Percentiles rank a stretch among this genome's conserved stretches.
Evolutionary conservation across 371 early-diverging fungal species (phyloP).

Genomic region (Fennellomyces sp.): DNA sequence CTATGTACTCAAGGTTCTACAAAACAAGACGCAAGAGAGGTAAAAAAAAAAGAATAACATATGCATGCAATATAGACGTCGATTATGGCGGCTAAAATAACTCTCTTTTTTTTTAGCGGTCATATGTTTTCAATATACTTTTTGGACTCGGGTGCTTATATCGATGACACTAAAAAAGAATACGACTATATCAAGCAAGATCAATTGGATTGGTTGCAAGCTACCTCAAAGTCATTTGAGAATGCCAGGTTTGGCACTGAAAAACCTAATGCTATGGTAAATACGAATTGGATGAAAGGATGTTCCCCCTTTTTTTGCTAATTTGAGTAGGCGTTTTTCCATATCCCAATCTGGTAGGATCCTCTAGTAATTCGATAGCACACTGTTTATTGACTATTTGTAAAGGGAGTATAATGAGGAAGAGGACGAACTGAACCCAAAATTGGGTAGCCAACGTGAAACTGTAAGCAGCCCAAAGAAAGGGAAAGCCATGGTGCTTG

Average conservation of each 20-base stretch:
- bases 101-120: slow-evolving; percentile 6
- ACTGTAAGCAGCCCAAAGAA: slow-evolving; percentile 34
- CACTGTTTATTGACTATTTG: not conserved
- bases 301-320: too few relatives aligned
- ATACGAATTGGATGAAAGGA: too few relatives aligned
- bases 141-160: slow-evolving; percentile 52
- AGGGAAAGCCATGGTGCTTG: slow-evolving; percentile 23
- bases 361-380: slow-evolving; percentile 25
- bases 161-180: slow-evolving; percentile 31
- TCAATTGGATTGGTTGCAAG: slow-evolving; percentile 54
- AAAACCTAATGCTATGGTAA: slow-evolving; percentile 46
- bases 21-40: slow-evolving; percentile 14
- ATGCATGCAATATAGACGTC: not conserved
- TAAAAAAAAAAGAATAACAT: not conserved
- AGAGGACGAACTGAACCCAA: slow-evolving; percentile 13
- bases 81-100: not conserved
- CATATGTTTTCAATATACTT: slow-evolving; percentile 53
- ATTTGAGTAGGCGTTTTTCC: slow-evolving; percentile 59
- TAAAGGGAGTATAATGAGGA: slow-evolving; percentile 27
- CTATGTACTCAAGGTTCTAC: slow-evolving; percentile 39
- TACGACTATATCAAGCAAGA: slow-evolving; percentile 49
- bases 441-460: slow-evolving; percentile 46
- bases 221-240: slow-evolving; percentile 18
- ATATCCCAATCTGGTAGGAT: slow-evolving; percentile 54
- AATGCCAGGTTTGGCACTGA: not conserved